Evolutionary conservation across 2,329 filamentous ascomycete genomes (phyloP).

Genomic region (Cytospora chrysosperma): DNA sequence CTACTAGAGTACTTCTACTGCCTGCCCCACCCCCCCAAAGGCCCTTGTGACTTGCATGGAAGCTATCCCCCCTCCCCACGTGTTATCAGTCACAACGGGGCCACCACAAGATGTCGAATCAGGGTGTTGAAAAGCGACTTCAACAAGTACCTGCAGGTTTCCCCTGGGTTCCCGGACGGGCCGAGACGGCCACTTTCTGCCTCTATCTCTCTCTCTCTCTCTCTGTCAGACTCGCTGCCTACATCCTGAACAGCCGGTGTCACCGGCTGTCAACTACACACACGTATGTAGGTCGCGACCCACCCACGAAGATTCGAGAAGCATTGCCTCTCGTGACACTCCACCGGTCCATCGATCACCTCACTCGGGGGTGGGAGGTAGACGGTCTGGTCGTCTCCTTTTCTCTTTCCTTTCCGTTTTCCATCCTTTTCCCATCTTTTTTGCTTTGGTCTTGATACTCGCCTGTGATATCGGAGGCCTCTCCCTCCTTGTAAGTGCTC

Average conservation of each 20-base stretch:
- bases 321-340: neutral
- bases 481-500: neutral
- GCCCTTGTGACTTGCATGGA: neutral
- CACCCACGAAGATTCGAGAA: neutral
- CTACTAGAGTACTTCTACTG: neutral
- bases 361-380: neutral
- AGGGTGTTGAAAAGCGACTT: neutral
- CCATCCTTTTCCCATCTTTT: no score
- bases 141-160: neutral
- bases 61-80: neutral
- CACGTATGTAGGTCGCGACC: neutral
- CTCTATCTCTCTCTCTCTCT: no score
- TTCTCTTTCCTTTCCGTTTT: no score
- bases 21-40: neutral
- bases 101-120: neutral
- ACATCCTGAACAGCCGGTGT: neutral
- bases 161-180: neutral
- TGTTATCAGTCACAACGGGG: neutral
- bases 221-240: constrained; percentile 4
- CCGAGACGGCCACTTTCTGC: neutral
- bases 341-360: neutral
- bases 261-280: neutral
- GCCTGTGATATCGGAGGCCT: neutral
- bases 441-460: neutral
- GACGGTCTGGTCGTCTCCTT: neutral